Percentiles rank a stretch among this genome's conserved stretches.
Conservation (phyloP, 1,284 basidiomycete species). For the Cutaneotrichosporon dermatis region DNA sequence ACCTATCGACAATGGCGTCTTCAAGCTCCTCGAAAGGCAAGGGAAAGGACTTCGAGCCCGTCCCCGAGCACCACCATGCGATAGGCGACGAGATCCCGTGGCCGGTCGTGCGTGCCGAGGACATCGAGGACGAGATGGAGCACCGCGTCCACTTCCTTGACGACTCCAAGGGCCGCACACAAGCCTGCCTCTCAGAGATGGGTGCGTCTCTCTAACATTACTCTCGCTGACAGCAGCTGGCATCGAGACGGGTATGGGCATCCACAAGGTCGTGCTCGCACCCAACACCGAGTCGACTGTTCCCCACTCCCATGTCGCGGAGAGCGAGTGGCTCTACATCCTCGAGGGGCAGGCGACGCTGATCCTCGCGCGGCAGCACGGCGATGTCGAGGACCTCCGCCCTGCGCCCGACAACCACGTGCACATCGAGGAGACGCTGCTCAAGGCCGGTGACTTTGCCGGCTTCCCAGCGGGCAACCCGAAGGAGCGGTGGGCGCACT, state of each 20-base stretch:
- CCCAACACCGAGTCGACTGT: conserved; percentile 25
- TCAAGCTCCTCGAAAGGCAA: conserved; percentile 1
- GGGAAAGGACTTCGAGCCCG: neutral
- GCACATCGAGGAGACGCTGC: conserved; percentile 2
- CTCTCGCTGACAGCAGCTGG: conserved; percentile 10
- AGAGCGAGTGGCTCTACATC: conserved; percentile 32
- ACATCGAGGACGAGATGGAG: conserved; percentile 23
- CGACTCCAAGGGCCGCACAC: conserved; percentile 12
- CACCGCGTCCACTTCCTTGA: conserved; percentile 23
- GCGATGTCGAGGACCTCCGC: conserved; percentile 12
- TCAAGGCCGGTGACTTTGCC: conserved; percentile 17
- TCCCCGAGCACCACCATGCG: neutral
- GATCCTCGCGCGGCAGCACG: conserved; percentile 9
- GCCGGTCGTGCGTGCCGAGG: conserved; percentile 18
- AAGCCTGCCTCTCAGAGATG: conserved; percentile 24
- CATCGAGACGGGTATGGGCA: conserved; percentile 17
- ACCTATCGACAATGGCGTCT: neutral
- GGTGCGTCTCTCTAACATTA: conserved; percentile 15
- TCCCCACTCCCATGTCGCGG: conserved; percentile 27
- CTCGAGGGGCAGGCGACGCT: conserved; percentile 20
- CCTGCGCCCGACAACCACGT: conserved; percentile 4
- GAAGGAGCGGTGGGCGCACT: conserved; percentile 16
- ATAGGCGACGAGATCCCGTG: conserved; percentile 1
- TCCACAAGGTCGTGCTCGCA: conserved; percentile 26
- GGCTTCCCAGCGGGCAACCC: conserved; percentile 19